These are phyloP conservation scores for Aspergillus heteromorphus DNA, from an alignment of 495 filamentous ascomycete genomes.

Conservation along the genomic window DNA sequence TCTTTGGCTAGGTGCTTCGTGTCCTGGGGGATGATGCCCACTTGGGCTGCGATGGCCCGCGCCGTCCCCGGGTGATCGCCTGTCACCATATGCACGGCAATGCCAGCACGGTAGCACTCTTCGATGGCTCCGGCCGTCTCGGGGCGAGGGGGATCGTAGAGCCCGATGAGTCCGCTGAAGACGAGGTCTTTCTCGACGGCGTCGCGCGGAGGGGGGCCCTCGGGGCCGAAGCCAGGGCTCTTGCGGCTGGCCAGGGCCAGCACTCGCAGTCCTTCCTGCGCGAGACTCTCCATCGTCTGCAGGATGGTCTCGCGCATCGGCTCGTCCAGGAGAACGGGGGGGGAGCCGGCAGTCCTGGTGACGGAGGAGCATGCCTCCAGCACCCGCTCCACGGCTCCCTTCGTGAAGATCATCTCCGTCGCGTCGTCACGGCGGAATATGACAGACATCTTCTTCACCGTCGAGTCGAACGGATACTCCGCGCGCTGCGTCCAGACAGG, in stretches of 20 bases:
- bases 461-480: slow-evolving; percentile 64
- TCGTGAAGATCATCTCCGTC: slow-evolving; percentile 55
- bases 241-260: slow-evolving; percentile 52
- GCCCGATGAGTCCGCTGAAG: slow-evolving; percentile 64
- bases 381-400: slow-evolving; percentile 77
- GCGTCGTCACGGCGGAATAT: slow-evolving; percentile 42
- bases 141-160: slow-evolving; percentile 67
- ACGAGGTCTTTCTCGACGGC: slow-evolving; percentile 54
- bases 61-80: slow-evolving; percentile 66
- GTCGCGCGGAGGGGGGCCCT: slow-evolving; percentile 43
- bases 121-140: slow-evolving; percentile 48
- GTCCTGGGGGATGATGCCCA: slow-evolving; percentile 59
- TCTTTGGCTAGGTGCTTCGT: slow-evolving; percentile 46
- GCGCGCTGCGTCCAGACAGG: slow-evolving; percentile 51
- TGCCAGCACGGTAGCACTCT: slow-evolving; percentile 61
- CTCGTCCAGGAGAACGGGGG: slow-evolving; percentile 35
- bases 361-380: slow-evolving; percentile 60
- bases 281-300: slow-evolving; percentile 59
- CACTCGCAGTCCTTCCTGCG: slow-evolving; percentile 60
- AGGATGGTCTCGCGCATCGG: slow-evolving; percentile 46
- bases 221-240: slow-evolving; percentile 21
- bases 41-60: slow-evolving; percentile 57
- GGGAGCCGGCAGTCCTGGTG: slow-evolving; percentile 34
- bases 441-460: slow-evolving; percentile 65
- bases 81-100: slow-evolving; percentile 71